Evolutionary conservation across 2,329 filamentous ascomycete species (phyloP), one percentile per base, ranked within the genome.

Genomic region (Lachnellula arida): DNA sequence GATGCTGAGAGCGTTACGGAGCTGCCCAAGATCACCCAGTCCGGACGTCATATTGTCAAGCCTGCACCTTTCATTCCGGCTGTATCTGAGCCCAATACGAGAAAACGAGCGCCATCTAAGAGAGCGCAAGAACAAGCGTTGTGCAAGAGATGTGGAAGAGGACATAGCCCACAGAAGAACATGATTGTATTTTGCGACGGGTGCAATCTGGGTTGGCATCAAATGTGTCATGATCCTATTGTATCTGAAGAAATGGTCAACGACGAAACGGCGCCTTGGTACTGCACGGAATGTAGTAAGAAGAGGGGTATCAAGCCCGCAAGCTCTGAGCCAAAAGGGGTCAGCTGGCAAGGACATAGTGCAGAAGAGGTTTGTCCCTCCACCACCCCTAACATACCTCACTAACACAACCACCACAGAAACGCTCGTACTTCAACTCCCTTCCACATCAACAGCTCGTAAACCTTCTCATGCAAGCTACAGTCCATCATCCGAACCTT

Each of bases 171-270:
- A 3, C 70, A 76, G n/a, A 83, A 76, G 63, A 94, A 94, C 72
- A 82, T 86, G 73, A 92, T 95, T 68, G 89, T 94, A 2, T 91
- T 92, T 71, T 95, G 90, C 73, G 88, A 93, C 71, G 85, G 85
- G 15, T 95, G 90, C 74, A 89, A 90, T 68, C 78, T 79, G 32
- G 82, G 85, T 43, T 95, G 90, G 81, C 90, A 95, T 71, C 88
- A 91, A 69, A 82, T 84, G 65, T 95, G 90, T 67, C 89, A 95
- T 70, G 81, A 88, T 56, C 89, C 89, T 1, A 80, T 81, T 8
- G 89, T 95, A 58, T 78, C 80, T n/a, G 81, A 86, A 59, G 81
- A 86, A 17, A 82, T 87, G 19, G 81, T 92, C 47, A 78, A 78
- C 37, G 80, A 89, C 58, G 76, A 84, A 60, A 81, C 82, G 59